These are phyloP conservation scores for Crepidotus variabilis DNA, from an alignment of 768 basidiomycete genomes.

Conservation along the genomic window DNA sequence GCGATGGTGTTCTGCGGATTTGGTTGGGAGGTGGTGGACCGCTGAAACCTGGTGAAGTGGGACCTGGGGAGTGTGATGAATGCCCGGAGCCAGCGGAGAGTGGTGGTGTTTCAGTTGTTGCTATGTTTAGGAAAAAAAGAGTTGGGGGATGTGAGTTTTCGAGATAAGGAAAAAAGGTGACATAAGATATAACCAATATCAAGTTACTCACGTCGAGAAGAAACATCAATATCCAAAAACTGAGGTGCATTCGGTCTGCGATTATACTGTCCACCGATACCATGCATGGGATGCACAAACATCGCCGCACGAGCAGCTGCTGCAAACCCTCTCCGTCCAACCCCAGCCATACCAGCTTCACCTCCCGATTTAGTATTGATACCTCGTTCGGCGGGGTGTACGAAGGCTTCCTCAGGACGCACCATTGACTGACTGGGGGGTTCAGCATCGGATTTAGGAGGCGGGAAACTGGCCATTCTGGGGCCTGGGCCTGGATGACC, in stretches of 20 bases:
- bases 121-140: slow-evolving; percentile 14
- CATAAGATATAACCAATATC: slow-evolving; percentile 7
- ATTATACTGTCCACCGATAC: slow-evolving; percentile 9
- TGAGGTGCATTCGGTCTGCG: slow-evolving; percentile 35
- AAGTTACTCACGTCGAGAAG: slow-evolving; percentile 34
- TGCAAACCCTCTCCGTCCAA: slow-evolving; percentile 81
- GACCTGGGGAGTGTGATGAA: slow-evolving; percentile 41
- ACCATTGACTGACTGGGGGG: no score
- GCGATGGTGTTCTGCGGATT: slow-evolving; percentile 21
- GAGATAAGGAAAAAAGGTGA: slow-evolving; percentile 7
- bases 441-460: neutral
- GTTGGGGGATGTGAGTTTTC: slow-evolving; percentile 14
- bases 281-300: slow-evolving; percentile 22
- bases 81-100: slow-evolving; percentile 44
- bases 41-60: slow-evolving; percentile 32
- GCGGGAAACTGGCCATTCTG: slow-evolving; percentile 1
- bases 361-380: slow-evolving; percentile 74
- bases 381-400: slow-evolving; percentile 30
- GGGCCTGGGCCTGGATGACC: slow-evolving; percentile 2
- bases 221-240: slow-evolving; percentile 44
- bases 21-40: slow-evolving; percentile 12
- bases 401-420: slow-evolving; percentile 14
- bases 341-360: slow-evolving; percentile 86
- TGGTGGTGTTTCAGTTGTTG: slow-evolving; percentile 37
- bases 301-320: slow-evolving; percentile 60